Evolutionary conservation across 1,139 yeast genomes (phyloP).

Genomic region (Yamadazyma sp.): DNA sequence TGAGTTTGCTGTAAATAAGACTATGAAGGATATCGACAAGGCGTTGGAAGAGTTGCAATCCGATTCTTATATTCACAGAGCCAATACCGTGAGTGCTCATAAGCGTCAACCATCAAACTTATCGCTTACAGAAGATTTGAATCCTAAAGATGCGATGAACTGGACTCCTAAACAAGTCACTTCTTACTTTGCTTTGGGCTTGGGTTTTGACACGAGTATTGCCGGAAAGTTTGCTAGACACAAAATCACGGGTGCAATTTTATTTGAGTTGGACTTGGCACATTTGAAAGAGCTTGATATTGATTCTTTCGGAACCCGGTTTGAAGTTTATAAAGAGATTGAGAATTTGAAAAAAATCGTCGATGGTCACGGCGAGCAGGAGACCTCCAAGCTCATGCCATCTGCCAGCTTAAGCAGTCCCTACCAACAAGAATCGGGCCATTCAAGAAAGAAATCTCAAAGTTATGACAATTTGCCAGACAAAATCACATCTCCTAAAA

Average conservation of each 20-base stretch:
- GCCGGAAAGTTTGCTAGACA: constrained; percentile 83
- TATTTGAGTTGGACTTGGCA: constrained; percentile 80
- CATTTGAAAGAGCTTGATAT: constrained; percentile 91
- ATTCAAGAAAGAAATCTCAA: constrained; percentile 25
- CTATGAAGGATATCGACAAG: constrained; percentile 79
- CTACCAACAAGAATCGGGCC: constrained; percentile 6
- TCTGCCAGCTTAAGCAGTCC: constrained; percentile 12
- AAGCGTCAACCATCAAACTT: constrained; percentile 17
- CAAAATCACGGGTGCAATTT: constrained; percentile 82
- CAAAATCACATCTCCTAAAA: constrained; percentile 8
- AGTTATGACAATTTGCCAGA: constrained; percentile 48
- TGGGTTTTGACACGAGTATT: constrained; percentile 72
- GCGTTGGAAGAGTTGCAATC: constrained; percentile 73
- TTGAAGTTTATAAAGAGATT: constrained; percentile 86
- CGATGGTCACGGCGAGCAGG: constrained; percentile 8
- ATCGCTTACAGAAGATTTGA: constrained; percentile 36
- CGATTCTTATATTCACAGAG: constrained; percentile 17
- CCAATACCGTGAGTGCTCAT: constrained; percentile 10
- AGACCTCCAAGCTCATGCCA: constrained; percentile 14
- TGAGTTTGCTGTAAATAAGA: constrained; percentile 42
- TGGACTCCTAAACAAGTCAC: constrained; percentile 92
- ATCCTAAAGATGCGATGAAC: constrained; percentile 50
- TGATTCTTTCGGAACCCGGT: constrained; percentile 90
- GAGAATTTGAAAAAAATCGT: constrained; percentile 54
- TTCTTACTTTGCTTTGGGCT: constrained; percentile 61